These are phyloP conservation scores for Aspergillus heteromorphus DNA, from an alignment of 495 filamentous ascomycete genomes.

Conservation along the genomic window DNA sequence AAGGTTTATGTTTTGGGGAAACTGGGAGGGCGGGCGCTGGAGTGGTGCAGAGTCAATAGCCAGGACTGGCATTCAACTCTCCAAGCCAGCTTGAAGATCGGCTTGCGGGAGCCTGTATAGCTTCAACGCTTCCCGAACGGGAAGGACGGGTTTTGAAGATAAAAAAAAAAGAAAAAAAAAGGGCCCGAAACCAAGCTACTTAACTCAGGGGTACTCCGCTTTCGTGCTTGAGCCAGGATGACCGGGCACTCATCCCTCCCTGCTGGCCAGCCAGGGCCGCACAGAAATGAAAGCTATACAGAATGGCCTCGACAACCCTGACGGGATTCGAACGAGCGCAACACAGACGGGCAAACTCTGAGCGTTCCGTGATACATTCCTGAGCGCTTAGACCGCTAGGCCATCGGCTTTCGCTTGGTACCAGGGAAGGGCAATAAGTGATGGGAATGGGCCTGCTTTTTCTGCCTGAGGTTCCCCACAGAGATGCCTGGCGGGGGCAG, in stretches of 20 bases:
- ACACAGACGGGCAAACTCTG: not conserved
- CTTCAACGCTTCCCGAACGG: not conserved
- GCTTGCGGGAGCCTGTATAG: not conserved
- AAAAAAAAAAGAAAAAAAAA: not conserved
- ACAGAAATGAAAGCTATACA: not conserved
- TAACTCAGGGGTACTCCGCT: not conserved
- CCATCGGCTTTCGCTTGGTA: not conserved
- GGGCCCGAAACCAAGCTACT: not conserved
- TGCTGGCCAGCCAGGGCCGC: not conserved
- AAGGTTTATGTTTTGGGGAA: not conserved
- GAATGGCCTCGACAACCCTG: not conserved
- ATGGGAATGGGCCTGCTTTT: not conserved
- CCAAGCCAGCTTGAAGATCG: too few relatives aligned
- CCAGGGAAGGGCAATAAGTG: not conserved
- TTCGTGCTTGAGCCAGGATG: not conserved
- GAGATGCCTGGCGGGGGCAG: too few relatives aligned
- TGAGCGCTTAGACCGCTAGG: not conserved
- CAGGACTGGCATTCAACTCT: too few relatives aligned
- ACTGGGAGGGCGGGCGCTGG: too few relatives aligned
- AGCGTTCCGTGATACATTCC: not conserved
- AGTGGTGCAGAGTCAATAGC: too few relatives aligned
- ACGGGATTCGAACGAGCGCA: not conserved
- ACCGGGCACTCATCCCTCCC: not conserved
- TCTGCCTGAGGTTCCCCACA: too few relatives aligned
- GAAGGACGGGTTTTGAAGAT: not conserved